Conservation (phyloP, 768 basidiomycete species). For the Pleurotus salmoneostramineus region DNA sequence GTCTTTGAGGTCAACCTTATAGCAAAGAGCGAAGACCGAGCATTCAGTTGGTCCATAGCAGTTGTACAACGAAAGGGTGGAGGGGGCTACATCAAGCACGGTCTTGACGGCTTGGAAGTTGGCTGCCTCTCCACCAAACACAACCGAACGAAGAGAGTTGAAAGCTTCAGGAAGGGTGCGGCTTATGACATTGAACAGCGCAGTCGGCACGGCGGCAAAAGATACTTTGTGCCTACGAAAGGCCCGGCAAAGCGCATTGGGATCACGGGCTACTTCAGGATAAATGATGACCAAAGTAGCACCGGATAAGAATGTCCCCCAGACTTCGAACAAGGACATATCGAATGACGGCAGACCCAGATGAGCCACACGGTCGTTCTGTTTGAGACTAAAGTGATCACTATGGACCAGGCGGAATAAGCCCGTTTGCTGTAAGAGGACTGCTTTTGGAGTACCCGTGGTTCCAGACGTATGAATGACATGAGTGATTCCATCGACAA, state of each 20-base stretch:
- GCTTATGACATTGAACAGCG: constrained; percentile 1
- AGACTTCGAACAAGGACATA: neutral
- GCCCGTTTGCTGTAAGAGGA: constrained; percentile 1
- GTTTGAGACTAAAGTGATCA: neutral
- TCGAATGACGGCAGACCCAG: neutral
- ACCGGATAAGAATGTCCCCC: constrained; percentile 1
- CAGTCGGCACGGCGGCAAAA: neutral
- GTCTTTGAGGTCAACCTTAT: constrained; percentile 3
- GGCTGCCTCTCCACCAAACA: constrained; percentile 1
- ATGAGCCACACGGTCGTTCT: neutral
- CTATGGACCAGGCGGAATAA: neutral
- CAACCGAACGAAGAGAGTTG: neutral
- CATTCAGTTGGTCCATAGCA: constrained; percentile 8
- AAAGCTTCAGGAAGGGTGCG: neutral
- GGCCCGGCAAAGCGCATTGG: neutral
- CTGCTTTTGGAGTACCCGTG: constrained; percentile 5
- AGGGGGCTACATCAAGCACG: neutral
- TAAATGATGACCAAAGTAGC: neutral
- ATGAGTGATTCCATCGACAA: neutral
- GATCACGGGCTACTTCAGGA: neutral
- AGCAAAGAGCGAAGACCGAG: neutral
- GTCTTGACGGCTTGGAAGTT: neutral
- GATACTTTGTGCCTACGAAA: neutral
- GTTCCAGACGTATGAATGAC: constrained; percentile 6
- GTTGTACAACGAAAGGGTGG: constrained; percentile 1